Evolutionary conservation across 371 early-diverging fungal genomes (phyloP), one percentile per base, ranked within the genome.

Genomic region (Rhizopus stolonifer): DNA sequence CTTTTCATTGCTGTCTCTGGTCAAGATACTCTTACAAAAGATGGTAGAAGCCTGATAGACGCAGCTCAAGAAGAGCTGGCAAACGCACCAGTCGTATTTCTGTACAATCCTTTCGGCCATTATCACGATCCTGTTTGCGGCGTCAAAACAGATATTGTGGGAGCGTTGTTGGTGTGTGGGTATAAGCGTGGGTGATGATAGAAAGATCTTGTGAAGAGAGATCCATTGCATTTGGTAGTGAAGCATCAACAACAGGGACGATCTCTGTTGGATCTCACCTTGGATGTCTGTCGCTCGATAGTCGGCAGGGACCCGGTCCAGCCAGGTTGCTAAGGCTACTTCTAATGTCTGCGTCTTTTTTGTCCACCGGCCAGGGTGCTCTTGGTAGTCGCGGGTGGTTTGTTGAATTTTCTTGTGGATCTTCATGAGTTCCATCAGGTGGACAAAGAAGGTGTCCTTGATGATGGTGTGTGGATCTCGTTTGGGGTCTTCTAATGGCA

Each of bases 221-320:
- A 77, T 60, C 77, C 77, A 77, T 53, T 72, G 70, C 2, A 69
- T 66, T 39, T 77, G 71, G 24, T 77, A 77, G 23, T 70, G 71
- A 10, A 77, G 32, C 70, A 72, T 70, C 4, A 77, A 53, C n/a
- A 77, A 48, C 2, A 70, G 25, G 6, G 60, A 63, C 7, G 71
- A 59, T 25, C 72, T 70, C n/a, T 65, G 61, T 17, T 50, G 49
- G 15, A 72, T 34, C 18, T 56, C 40, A 8, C 59, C 58, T 42
- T 60, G 58, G 61, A 38, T 49, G 24, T 42, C 7, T 49, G 43
- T 19, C n/a, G 13, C 10, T 36, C 67, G 71, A 32, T 69, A 69
- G 23, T 67, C 52, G 1, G 54, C 52, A 0, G 75, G 71, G 6
- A 74, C 32, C 4, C 67, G 67, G 23, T 65, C 67, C 34, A 65